These are phyloP conservation scores for Fusarium temperatum DNA, from an alignment of 2,329 filamentous ascomycete species.

Conservation along the genomic window DNA sequence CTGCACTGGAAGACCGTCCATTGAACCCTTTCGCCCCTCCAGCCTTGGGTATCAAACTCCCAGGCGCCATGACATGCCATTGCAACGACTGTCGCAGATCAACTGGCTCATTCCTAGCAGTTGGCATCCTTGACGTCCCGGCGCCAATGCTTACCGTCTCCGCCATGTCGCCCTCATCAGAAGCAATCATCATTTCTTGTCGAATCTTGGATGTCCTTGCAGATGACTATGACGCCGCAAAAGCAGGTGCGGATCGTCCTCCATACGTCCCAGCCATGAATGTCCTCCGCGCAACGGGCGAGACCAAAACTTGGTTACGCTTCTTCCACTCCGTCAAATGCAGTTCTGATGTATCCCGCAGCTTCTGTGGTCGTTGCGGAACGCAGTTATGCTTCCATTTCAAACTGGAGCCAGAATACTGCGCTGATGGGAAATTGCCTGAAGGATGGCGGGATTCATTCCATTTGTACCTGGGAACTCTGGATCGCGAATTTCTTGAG, in stretches of 20 bases:
- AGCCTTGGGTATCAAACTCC: background rate
- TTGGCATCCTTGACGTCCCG: rapidly evolving
- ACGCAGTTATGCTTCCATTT: constrained; percentile 33
- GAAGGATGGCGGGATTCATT: constrained; percentile 26
- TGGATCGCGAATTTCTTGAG: constrained; percentile 36
- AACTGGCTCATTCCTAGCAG: background rate
- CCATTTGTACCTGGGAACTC: constrained; percentile 27
- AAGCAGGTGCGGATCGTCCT: background rate
- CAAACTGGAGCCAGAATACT: constrained; percentile 16
- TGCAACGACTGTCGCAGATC: background rate
- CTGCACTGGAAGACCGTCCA: background rate
- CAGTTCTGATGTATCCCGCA: constrained; percentile 30
- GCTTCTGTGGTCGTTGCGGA: constrained; percentile 42
- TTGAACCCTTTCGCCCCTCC: background rate
- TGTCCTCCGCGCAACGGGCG: background rate
- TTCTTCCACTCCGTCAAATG: constrained; percentile 36
- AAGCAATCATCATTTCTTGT: rapidly evolving
- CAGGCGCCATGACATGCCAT: background rate
- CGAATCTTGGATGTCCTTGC: background rate
- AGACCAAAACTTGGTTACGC: background rate
- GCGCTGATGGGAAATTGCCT: constrained; percentile 25
- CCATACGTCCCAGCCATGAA: background rate
- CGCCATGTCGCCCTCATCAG: background rate
- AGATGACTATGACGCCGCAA: background rate
- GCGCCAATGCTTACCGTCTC: background rate